Conservation (phyloP, 1,284 basidiomycete species). For the Ustilago esculenta region DNA sequence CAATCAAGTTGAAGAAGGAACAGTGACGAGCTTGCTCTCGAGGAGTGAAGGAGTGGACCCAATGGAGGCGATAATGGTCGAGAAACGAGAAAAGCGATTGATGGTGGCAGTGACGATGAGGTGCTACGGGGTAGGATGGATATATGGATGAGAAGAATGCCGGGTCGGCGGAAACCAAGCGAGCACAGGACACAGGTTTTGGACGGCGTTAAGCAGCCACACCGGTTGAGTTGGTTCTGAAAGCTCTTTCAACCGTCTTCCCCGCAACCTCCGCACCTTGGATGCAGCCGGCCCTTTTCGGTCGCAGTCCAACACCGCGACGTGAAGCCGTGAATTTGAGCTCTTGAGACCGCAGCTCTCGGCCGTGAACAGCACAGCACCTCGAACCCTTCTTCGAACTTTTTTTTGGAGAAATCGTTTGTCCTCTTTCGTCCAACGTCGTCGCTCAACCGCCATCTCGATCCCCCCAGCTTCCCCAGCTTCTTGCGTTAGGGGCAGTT, state of each 20-base stretch:
- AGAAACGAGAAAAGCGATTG: no score
- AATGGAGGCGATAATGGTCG: no score
- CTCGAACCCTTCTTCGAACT: constrained; percentile 5
- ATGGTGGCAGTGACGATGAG: neutral
- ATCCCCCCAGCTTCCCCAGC: no score
- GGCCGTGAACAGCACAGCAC: no score
- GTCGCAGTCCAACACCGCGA: no score
- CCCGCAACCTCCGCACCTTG: constrained; percentile 18
- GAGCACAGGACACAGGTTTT: constrained; percentile 5
- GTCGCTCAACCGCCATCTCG: neutral
- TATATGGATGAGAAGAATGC: neutral
- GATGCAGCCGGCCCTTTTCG: neutral
- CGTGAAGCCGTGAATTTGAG: neutral
- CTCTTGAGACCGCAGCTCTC: neutral
- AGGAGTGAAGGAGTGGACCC: no score
- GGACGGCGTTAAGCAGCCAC: constrained; percentile 14
- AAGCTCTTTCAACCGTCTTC: constrained; percentile 28
- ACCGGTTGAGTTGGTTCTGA: constrained; percentile 1
- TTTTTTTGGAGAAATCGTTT: constrained; percentile 4
- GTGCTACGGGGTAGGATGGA: neutral
- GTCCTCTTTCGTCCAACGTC: neutral
- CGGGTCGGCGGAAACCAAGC: constrained; percentile 31
- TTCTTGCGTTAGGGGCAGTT: neutral
- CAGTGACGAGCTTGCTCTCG: no score
- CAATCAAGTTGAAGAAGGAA: no score